These are phyloP conservation scores for Populus trichocarpa DNA, from an alignment of 441 rosid genomes.

Conservation along the genomic window DNA sequence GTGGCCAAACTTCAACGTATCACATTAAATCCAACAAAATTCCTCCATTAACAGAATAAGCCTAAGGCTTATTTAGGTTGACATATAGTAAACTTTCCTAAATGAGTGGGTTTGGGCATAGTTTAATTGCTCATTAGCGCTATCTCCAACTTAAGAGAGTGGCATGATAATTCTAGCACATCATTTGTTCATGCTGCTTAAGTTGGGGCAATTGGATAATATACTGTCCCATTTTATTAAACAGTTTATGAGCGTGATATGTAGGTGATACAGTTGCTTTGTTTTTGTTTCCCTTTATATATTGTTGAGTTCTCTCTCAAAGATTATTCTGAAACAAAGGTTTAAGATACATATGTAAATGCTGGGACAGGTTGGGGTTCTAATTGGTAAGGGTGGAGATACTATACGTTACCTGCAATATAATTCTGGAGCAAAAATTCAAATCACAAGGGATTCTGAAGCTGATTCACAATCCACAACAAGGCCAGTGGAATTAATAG, in stretches of 20 bases:
- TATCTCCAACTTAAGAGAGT: not conserved
- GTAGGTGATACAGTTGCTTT: not conserved
- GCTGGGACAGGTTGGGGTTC: slow-evolving; percentile 74
- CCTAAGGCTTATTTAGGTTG: not conserved
- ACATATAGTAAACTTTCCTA: not conserved
- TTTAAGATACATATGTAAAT: not conserved
- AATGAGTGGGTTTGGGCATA: not conserved
- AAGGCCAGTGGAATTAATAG: slow-evolving; percentile 84
- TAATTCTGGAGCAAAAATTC: slow-evolving; percentile 93
- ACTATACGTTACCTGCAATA: slow-evolving; percentile 71
- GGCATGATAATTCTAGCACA: not conserved
- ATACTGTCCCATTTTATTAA: not conserved
- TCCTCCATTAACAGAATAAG: not conserved
- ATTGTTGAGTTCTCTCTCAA: not conserved
- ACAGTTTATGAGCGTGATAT: not conserved
- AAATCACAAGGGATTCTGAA: slow-evolving; percentile 83
- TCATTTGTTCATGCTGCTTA: not conserved
- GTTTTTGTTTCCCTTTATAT: not conserved
- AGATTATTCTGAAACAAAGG: not conserved
- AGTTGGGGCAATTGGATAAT: not conserved
- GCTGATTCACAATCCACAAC: slow-evolving; percentile 64
- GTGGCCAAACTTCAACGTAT: not conserved
- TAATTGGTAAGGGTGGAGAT: slow-evolving; percentile 93
- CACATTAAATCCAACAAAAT: not conserved
- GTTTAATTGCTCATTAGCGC: not conserved